Base-by-base conservation (phyloP, 2,329 filamentous ascomycete species). In the Scolecobasidium constrictum region DNA sequence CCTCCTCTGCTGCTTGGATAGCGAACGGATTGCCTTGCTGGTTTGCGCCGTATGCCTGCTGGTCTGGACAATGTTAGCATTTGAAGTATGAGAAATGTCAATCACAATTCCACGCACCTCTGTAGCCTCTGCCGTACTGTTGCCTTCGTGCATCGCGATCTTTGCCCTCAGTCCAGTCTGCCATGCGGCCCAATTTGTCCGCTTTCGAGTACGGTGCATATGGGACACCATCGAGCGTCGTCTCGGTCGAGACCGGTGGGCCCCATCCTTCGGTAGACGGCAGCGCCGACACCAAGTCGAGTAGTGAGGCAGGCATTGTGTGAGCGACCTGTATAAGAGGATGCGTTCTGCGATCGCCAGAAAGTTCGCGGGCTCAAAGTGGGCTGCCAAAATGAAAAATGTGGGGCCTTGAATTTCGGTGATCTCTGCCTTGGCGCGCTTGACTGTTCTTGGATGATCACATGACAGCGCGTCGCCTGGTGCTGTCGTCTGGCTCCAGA, bases 151-250 rank as follows among this genome's bases (percentile, higher is more conserved):
- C 83, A 47, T 92, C 86, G 43, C 71, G 60, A 53, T 78, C 76
- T 68, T 95, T 95, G 63, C 84, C 80, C 60, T 95, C 92, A 38
- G 88, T 94, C 92, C 92, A 98, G 72, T 98, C 92, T 48, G 92
- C 92, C 88, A 98, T 96, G 63, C 92, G 88, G 59, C 92, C 92
- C 47, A 98, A 74, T 75, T 95, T 96, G 72, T 98, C 92, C 62
- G 86, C 87, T 69, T 98, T 98, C 53, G 88, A 95, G 73, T 92
- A 98, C 48, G 92, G 92, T 55, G 92, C 92, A 65, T 95, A 98
- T 31, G 92, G 92, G 39, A 96, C 86, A 61, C 92, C 92, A 61
- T 94, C 81, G 56, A 96, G 77, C 48, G 85, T 94, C 50, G 86
- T 94, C 63, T 94, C 86, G 55, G 70, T 78, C 47, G 87, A 83